Percentiles rank a stretch among this genome's conserved stretches.
Conservation (phyloP, 805 yeast species). For the Lipomyces japonicus region DNA sequence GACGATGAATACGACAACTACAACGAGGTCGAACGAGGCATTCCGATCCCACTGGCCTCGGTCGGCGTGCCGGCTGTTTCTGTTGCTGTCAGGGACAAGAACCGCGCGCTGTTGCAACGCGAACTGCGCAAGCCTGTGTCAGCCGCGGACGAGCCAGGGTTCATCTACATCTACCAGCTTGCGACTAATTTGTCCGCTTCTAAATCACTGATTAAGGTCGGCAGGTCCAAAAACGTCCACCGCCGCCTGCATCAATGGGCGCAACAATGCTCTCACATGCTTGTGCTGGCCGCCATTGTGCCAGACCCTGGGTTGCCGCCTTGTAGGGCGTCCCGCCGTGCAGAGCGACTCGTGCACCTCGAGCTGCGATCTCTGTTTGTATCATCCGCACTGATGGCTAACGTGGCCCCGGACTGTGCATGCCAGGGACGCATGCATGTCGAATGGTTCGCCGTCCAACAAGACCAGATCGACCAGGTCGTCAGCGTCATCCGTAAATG, state of each 20-base stretch:
- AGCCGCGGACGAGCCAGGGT: conserved; percentile 24
- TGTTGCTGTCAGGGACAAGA: neutral
- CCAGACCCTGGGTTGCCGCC: conserved; percentile 4
- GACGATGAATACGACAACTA: too few species aligned
- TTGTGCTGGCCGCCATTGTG: conserved; percentile 17
- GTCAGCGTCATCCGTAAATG: conserved; percentile 13
- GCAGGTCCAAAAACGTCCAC: conserved; percentile 20
- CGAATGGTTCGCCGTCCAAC: conserved; percentile 28
- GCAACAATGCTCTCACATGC: conserved; percentile 22
- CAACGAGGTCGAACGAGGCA: too few species aligned
- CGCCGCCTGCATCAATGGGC: conserved; percentile 26
- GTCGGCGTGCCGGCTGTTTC: conserved; percentile 1
- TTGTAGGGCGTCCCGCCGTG: conserved; percentile 24
- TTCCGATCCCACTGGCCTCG: too few species aligned
- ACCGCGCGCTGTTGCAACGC: conserved; percentile 3
- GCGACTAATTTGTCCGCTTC: neutral
- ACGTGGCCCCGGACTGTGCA: neutral
- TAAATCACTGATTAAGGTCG: conserved; percentile 18
- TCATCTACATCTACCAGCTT: conserved; percentile 24
- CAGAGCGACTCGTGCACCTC: conserved; percentile 27
- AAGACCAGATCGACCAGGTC: conserved; percentile 7
- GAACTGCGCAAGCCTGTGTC: conserved; percentile 22
- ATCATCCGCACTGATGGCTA: neutral
- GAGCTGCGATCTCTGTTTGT: conserved; percentile 20
- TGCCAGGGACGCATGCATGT: conserved; percentile 19